Evolutionary conservation across 2,329 filamentous ascomycete species (phyloP), one percentile per base, ranked within the genome.

Genomic region (Fragosphaeria purpurea): DNA sequence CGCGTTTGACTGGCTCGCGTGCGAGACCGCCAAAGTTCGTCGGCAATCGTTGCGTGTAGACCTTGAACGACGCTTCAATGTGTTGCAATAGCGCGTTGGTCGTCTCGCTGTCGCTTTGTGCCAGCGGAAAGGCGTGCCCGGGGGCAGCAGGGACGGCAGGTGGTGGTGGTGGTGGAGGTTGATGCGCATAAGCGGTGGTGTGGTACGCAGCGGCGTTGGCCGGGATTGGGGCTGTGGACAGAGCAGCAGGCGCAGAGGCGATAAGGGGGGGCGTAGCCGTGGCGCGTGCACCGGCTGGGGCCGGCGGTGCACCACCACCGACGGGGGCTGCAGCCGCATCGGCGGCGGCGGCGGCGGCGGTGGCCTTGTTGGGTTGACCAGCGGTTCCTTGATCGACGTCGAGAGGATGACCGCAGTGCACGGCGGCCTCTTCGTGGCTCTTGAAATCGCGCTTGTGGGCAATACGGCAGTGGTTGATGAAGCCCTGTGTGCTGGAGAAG

Each of bases 401-500:
- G 52, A 95, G 80, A 10, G 85, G 81, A 58, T 90, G 83, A 48
- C 93, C 93, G 59, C 88, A 94, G 53, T 86, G 85, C 50, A 90
- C 77, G 37, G 91, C 93, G 55, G 93, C 93, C 61, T 90, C 88
- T 65, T 97, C 91, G 62, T 98, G 93, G 60, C 88, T 96, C 69
- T 95, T 91, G 73, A 90, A 97, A 56, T 94, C 89, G 53, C 88
- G 79, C 63, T 85, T 86, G 69, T 98, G 93, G 32, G 90, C 89
- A 60, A 98, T 97, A 51, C 93, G 88, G 65, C 91, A 97, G 64
- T 98, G 93, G 63, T 98, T 98, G 70, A 98, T 93, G 69, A 97
- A 97, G n/a, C 93, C 93, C 67, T 97, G 93, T 0, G 90, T 94
- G 70, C 90, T 97, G 50, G 86, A 90, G 63, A 97, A 97, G 65